phyloP scores from a whole-genome alignment of 2,329 filamentous ascomycete species.

The Pyrenochaeta sp. region DNA sequence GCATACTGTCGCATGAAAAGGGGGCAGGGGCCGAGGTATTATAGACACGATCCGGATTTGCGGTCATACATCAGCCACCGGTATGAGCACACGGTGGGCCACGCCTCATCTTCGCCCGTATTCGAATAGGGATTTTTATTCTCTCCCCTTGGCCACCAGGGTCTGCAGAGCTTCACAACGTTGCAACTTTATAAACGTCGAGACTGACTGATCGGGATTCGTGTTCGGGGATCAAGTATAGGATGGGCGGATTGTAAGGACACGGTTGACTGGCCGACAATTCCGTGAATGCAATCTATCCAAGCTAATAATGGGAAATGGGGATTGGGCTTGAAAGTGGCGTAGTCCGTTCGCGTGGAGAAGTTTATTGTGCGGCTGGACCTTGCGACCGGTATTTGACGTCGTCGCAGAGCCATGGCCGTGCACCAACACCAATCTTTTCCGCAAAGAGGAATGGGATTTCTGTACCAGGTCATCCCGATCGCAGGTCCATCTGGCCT shows the following conservation, averaged over 20 bases:
- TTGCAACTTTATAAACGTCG: neutral
- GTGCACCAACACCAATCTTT: neutral
- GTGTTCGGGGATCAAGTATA: neutral
- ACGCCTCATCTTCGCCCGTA: neutral
- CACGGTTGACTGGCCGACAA: conserved; percentile 2
- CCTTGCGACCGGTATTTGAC: conserved; percentile 14
- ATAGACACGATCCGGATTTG: no score
- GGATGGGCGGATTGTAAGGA: no score
- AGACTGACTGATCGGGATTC: neutral
- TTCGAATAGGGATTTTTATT: no score
- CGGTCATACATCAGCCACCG: no score
- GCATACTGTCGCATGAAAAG: no score
- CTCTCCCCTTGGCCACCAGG: neutral
- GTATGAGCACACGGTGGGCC: neutral
- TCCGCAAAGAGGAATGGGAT: no score
- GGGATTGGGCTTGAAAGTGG: conserved; percentile 11
- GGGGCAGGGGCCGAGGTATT: no score
- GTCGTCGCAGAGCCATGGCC: neutral
- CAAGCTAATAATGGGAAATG: conserved; percentile 9
- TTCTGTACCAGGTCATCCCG: neutral
- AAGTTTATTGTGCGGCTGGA: conserved; percentile 15
- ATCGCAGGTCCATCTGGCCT: neutral
- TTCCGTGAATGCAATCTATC: conserved; percentile 12
- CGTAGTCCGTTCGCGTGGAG: conserved; percentile 7
- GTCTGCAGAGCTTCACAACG: neutral